Conservation (phyloP, 2,329 filamentous ascomycete species). For the Fusarium staphyleae region DNA sequence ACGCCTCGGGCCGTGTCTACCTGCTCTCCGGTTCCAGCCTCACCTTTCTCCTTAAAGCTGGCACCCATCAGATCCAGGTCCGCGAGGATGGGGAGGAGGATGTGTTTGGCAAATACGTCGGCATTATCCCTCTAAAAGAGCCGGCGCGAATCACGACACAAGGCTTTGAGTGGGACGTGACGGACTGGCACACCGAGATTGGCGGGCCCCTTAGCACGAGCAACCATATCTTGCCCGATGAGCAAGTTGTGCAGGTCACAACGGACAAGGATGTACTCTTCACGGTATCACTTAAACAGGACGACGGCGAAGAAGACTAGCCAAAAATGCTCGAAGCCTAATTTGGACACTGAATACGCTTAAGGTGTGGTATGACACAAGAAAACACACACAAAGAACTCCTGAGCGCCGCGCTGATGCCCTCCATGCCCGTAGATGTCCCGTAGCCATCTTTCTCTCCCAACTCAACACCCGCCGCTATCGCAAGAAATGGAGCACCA, state of each 20-base stretch:
- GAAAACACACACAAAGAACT: constrained; percentile 31
- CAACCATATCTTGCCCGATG: constrained; percentile 72
- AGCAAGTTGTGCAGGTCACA: constrained; percentile 66
- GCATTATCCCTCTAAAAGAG: constrained; percentile 85
- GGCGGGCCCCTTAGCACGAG: constrained; percentile 79
- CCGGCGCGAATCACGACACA: constrained; percentile 77
- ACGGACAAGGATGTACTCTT: constrained; percentile 73
- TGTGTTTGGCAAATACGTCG: constrained; percentile 78
- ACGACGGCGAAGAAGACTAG: constrained; percentile 47
- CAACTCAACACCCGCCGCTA: constrained; percentile 13
- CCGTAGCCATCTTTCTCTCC: constrained; percentile 10
- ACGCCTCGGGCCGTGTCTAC: constrained; percentile 68
- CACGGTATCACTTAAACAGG: constrained; percentile 68
- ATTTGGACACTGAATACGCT: constrained; percentile 9
- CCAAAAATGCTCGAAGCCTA: constrained; percentile 3
- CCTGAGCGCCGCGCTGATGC: constrained; percentile 43
- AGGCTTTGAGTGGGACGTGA: constrained; percentile 91
- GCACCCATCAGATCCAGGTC: constrained; percentile 72
- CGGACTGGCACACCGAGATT: constrained; percentile 79
- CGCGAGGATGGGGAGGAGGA: constrained; percentile 56
- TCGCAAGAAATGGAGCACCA: constrained; percentile 84
- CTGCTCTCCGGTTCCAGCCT: constrained; percentile 83
- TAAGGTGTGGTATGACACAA: constrained; percentile 21
- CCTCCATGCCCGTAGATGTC: constrained; percentile 24
- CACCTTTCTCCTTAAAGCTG: constrained; percentile 78